phyloP scores from a whole-genome alignment of 768 basidiomycete genomes.

The Boletus tylopilopsis region DNA sequence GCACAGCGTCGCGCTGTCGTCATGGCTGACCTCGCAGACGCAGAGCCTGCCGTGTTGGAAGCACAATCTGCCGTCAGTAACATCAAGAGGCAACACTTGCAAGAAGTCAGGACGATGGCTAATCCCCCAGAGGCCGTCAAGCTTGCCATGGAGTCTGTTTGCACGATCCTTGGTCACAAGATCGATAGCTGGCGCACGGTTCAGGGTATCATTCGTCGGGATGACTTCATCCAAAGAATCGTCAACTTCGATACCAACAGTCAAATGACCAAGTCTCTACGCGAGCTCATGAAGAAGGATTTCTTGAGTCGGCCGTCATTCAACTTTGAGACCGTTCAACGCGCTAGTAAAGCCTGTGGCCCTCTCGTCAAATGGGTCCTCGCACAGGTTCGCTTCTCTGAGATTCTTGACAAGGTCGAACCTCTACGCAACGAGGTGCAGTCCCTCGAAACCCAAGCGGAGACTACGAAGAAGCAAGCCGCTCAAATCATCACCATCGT shows the following conservation, averaged over 20 bases:
- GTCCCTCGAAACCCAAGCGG: conserved; percentile 88
- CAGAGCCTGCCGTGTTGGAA: conserved; percentile 94
- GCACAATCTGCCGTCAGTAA: conserved; percentile 96
- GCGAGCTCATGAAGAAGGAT: conserved; percentile 89
- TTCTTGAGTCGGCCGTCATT: conserved; percentile 88
- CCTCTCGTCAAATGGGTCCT: conserved; percentile 98
- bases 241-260: conserved; percentile 91
- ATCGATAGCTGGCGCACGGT: conserved; percentile 97
- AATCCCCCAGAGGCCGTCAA: conserved; percentile 98
- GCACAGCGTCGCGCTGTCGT: conserved; percentile 85
- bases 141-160: conserved; percentile 97
- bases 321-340: conserved; percentile 93
- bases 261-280: conserved; percentile 86
- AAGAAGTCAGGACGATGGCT: conserved; percentile 97
- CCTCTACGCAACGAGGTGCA: conserved; percentile 95
- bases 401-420: conserved; percentile 95
- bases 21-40: conserved; percentile 93
- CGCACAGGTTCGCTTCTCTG: conserved; percentile 95
- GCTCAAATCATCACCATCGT: conserved; percentile 88
- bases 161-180: conserved; percentile 92
- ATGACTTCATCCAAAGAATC: conserved; percentile 94
- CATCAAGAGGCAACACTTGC: conserved; percentile 92
- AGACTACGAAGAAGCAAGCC: conserved; percentile 93
- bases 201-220: conserved; percentile 91
- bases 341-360: conserved; percentile 95